Evolutionary conservation across 2,329 filamentous ascomycete species (phyloP).

Genomic region (Acrocalymma vagum): DNA sequence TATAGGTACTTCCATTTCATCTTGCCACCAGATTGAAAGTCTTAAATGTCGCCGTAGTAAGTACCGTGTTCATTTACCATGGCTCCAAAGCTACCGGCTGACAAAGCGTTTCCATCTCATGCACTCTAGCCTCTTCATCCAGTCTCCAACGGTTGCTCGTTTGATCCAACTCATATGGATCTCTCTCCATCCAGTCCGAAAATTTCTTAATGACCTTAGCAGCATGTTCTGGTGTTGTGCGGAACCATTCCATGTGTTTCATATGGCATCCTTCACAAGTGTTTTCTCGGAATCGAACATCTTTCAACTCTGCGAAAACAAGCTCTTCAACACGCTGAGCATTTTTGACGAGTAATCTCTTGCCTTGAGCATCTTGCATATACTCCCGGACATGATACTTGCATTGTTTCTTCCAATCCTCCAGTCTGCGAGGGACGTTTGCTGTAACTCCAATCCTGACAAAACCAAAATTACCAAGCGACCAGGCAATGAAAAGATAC

Average conservation of each 20-base stretch:
- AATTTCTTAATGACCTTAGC: conserved; percentile 11
- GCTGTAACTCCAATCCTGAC: conserved; percentile 2
- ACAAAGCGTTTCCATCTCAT: conserved; percentile 5
- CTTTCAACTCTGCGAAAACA: conserved; percentile 5
- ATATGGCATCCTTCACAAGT: conserved; percentile 7
- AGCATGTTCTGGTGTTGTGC: conserved; percentile 8
- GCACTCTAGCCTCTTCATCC: conserved; percentile 1
- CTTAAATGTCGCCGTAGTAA: too few species aligned
- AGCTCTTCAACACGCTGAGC: conserved; percentile 6
- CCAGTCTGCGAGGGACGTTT: conserved; percentile 3
- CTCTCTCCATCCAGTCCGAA: conserved; percentile 8
- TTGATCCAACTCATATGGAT: conserved; percentile 7
- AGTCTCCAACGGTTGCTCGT: background rate
- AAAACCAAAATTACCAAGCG: conserved; percentile 4
- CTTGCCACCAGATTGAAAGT: too few species aligned
- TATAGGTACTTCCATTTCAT: too few species aligned
- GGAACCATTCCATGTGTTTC: conserved; percentile 4
- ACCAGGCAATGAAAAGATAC: conserved; percentile 6
- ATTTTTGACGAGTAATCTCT: conserved; percentile 4
- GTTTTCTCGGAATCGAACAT: conserved; percentile 3
- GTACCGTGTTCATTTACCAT: background rate
- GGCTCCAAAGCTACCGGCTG: conserved; percentile 4
- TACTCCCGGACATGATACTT: conserved; percentile 7
- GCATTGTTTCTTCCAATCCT: conserved; percentile 4
- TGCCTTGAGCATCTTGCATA: conserved; percentile 5